Evolutionary conservation across 805 yeast genomes (phyloP), one percentile per base, ranked within the genome.

Genomic region (Myxozyma kluyveri): DNA sequence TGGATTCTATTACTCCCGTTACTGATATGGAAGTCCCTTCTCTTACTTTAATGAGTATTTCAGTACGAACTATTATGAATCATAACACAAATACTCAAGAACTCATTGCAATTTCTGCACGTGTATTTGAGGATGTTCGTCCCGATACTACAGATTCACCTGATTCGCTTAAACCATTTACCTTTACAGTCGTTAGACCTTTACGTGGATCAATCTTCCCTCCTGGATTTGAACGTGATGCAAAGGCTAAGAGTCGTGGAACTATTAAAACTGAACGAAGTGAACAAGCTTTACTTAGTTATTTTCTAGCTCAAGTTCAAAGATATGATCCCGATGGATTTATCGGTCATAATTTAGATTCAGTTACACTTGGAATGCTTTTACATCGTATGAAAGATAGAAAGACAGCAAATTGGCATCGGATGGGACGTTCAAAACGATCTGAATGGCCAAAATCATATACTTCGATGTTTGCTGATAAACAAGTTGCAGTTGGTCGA

Each of bases 261-360:
- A 39, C 71, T 68, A 43, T 66, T 27, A 75, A 83, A 58, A 67
- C 78, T 6, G 85, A 86, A 63, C 83, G 82, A 27, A 83, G 79
- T 59, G 98, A 93, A 63, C 81, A 80, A 54, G 78, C 86, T 0
- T 67, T 93, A 63, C 73, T 93, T 43, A 81, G 81, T 54, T 84
- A 87, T 67, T 77, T 93, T 44, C 75, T 89, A 48, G 91, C 87
- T 0, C 68, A 81, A 64, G 70, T 91, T 42, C 84, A 82, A 60
- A 71, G 71, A n/a, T 72, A 78, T n/a, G 99, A 93, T 68, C 97
- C 98, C 0, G 99, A 93, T 72, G 84, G 89, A 1, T 79, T 88
- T 47, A 66, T 91, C 36, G 99, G 99, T 27, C 98, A 93, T 66
- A 76, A 84, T 58, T 71, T 93, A 54, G 96, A 91, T 58, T 80